phyloP scores from a whole-genome alignment of 352 stramenopile species.

The Pythium insidiosum region DNA sequence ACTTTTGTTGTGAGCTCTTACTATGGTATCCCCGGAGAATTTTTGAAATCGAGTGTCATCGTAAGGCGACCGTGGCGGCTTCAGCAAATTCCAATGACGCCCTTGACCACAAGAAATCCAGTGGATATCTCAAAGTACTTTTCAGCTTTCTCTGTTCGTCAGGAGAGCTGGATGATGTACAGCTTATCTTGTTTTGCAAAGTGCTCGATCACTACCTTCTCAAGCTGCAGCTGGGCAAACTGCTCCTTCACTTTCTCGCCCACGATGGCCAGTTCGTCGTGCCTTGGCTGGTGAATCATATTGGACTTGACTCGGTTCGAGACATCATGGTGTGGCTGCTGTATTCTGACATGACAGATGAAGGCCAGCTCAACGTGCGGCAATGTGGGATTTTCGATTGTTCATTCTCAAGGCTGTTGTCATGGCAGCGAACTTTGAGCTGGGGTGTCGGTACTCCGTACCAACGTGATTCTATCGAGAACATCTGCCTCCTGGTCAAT shows the following conservation, averaged over 20 bases:
- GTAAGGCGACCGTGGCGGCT: neutral
- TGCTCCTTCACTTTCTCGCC: conserved; percentile 63
- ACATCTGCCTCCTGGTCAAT: conserved; percentile 79
- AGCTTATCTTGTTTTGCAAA: conserved; percentile 83
- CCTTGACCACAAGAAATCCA: conserved; percentile 40
- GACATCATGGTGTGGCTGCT: conserved; percentile 80
- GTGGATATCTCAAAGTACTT: conserved; percentile 71
- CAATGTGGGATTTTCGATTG: conserved; percentile 69
- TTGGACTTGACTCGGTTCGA: conserved; percentile 77
- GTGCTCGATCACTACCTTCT: conserved; percentile 79
- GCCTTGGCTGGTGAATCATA: conserved; percentile 71
- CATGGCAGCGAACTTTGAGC: conserved; percentile 75
- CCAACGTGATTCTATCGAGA: conserved; percentile 82
- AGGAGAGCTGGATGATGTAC: conserved; percentile 60
- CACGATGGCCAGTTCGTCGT: conserved; percentile 63
- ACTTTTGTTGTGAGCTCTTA: conserved; percentile 80
- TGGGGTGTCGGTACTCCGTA: conserved; percentile 80
- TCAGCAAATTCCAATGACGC: conserved; percentile 26
- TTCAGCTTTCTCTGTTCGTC: conserved; percentile 76
- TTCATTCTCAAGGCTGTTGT: conserved; percentile 68
- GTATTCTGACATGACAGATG: conserved; percentile 76
- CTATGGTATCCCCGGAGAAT: conserved; percentile 71
- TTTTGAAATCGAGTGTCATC: conserved; percentile 47
- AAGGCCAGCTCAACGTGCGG: conserved; percentile 47
- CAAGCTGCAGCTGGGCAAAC: conserved; percentile 51